Base-by-base conservation (phyloP, 768 basidiomycete genomes). In the Boletus barrowsii region DNA sequence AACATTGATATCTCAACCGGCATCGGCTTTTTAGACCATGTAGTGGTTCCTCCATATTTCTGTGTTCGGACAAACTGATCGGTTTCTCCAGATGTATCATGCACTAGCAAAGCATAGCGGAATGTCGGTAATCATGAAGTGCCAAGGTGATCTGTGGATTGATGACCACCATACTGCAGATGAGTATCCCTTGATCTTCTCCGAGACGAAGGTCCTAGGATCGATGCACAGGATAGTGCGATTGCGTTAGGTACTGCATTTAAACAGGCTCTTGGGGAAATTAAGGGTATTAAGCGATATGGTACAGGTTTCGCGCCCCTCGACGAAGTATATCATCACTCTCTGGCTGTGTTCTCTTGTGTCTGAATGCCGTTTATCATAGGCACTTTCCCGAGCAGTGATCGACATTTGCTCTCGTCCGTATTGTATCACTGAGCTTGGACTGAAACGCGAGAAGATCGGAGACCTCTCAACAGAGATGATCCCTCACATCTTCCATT, bases 121-220 rank as follows among this genome's bases (percentile, higher is more conserved):
- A 54, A 90, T 97, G 84, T 94, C 93, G 0, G 76, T 99, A 57
- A 83, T 81, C 18, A 80, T 99, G 75, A 87, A 88, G 62, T 98
- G 94, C 72, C 85, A 90, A 67, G 97, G 97, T 39, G 97, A 99
- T 70, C 79, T 98, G 9, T 91, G 88, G 83, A 97, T 98, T 55
- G 97, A 99, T 73, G 97, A 99, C 74, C 97, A 98, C 65, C 97
- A 99, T 73, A 93, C 95, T 44, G 93, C 96, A 81, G 97, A 99
- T 90, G 83, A 86, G 87, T 85, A 46, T 18, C 47, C n/a, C 41
- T 41, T 47, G n/a, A n/a, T n/a, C 30, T 22, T 32, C n/a, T 43
- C 35, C 48, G 59, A 68, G 60, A 66, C 3, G n/a, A 35, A n/a
- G 29, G 49, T 53, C 59, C 51, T 55, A 53, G 40, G 37, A 40